These are phyloP conservation scores for Exophiala sp. DNA, from an alignment of 2,329 filamentous ascomycete genomes.

Conservation along the genomic window DNA sequence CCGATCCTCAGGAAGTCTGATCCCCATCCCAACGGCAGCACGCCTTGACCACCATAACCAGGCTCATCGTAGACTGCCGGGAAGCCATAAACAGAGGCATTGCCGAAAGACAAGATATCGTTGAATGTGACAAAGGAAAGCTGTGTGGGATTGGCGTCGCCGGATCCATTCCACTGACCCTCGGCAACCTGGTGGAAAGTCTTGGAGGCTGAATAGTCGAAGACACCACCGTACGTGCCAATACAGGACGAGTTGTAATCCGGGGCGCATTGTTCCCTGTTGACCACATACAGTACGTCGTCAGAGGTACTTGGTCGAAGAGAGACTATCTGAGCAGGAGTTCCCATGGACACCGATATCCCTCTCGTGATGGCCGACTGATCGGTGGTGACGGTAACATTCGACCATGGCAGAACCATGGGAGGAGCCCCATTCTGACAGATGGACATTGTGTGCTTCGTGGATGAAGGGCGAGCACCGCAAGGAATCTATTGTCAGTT, in stretches of 20 bases:
- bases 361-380: constrained; percentile 23
- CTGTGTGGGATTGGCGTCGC: constrained; percentile 6
- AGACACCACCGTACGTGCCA: constrained; percentile 23
- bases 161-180: constrained; percentile 24
- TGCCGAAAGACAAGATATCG: constrained; percentile 21
- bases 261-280: constrained; percentile 20
- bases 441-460: constrained; percentile 16
- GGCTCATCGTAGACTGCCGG: constrained; percentile 23
- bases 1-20: constrained; percentile 21
- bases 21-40: constrained; percentile 19
- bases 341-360: constrained; percentile 23
- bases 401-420: constrained; percentile 21
- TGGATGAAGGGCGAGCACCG: background rate
- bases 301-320: constrained; percentile 22
- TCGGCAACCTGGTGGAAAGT: constrained; percentile 19
- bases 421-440: constrained; percentile 24
- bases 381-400: constrained; percentile 25
- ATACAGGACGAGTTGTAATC: constrained; percentile 24
- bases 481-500: constrained; percentile 1
- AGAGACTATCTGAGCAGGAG: constrained; percentile 25
- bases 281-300: constrained; percentile 23
- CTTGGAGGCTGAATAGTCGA: constrained; percentile 16
- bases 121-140: constrained; percentile 25
- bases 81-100: constrained; percentile 19
- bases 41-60: constrained; percentile 24